Conservation (phyloP, 1,284 basidiomycete species). For the Stygiomarasmius scandens region DNA sequence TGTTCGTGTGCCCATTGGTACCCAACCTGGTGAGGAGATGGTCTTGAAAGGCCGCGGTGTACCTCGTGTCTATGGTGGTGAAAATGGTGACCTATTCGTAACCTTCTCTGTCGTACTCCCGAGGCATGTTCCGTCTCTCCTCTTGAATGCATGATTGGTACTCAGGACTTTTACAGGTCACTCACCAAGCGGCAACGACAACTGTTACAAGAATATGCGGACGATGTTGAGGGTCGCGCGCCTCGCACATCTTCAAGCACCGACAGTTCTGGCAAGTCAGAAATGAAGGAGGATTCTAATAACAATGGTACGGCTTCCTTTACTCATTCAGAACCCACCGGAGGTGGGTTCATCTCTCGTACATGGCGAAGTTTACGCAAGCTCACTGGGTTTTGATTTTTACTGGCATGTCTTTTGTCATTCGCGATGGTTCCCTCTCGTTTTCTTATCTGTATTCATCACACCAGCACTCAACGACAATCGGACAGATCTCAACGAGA, state of each 20-base stretch:
- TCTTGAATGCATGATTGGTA: constrained; percentile 21
- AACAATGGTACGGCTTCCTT: constrained; percentile 81
- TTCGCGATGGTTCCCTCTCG: constrained; percentile 5
- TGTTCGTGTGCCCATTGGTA: constrained; percentile 90
- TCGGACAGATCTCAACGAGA: constrained; percentile 18
- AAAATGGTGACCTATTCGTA: constrained; percentile 90
- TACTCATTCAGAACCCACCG: constrained; percentile 53
- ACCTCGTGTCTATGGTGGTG: constrained; percentile 64
- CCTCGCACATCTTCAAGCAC: constrained; percentile 15
- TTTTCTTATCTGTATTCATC: constrained; percentile 15
- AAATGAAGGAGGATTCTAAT: constrained; percentile 39
- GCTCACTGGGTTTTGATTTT: constrained; percentile 71
- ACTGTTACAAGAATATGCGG: constrained; percentile 89
- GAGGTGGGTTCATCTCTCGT: constrained; percentile 69
- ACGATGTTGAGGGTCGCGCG: constrained; percentile 81
- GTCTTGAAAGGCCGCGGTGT: constrained; percentile 91
- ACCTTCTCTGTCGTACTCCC: constrained; percentile 90
- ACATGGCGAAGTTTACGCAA: constrained; percentile 66
- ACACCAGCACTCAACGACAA: constrained; percentile 13
- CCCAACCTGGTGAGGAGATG: constrained; percentile 97
- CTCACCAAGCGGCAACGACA: constrained; percentile 84
- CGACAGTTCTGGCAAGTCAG: constrained; percentile 22
- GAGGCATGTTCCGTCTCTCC: constrained; percentile 57
- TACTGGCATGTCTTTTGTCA: constrained; percentile 43
- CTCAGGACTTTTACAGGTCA: constrained; percentile 51